Conservation (phyloP, 148 eudicot genomes). For the Silene latifolia region DNA sequence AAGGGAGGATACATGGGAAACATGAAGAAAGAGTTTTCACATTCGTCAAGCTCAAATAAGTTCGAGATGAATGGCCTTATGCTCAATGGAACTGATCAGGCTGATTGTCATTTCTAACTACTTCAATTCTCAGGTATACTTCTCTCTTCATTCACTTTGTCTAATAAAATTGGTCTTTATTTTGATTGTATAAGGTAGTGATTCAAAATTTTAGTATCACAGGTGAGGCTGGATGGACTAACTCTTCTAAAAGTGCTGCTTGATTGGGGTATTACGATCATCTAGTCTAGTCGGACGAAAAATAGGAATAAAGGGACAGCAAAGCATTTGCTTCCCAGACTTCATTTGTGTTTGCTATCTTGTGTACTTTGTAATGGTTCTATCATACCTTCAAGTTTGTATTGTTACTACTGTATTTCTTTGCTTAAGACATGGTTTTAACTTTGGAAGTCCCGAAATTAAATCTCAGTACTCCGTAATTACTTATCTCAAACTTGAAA, state of each 20-base stretch:
- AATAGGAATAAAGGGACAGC: not conserved
- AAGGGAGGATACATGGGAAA: not conserved
- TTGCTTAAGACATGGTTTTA: not conserved
- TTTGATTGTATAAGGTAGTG: no score
- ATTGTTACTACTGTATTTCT: not conserved
- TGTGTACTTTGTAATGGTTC: not conserved
- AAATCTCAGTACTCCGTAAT: no score
- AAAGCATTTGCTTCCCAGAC: not conserved
- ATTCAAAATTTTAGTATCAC: not conserved
- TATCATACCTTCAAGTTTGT: not conserved
- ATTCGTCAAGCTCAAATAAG: slow-evolving; percentile 10
- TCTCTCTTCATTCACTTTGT: not conserved
- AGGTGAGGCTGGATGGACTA: not conserved
- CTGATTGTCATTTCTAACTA: slow-evolving; percentile 6
- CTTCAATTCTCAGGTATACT: not conserved
- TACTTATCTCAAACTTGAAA: no score
- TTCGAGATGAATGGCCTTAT: not conserved
- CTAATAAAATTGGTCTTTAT: no score
- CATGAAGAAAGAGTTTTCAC: slow-evolving; percentile 12
- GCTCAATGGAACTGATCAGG: slow-evolving; percentile 5
- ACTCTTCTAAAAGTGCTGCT: not conserved
- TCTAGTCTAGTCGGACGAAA: not conserved
- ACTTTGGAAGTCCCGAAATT: no score
- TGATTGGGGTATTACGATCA: not conserved
- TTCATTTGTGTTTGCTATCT: no score